A percentile compares a stretch with the other conserved stretches of the same genome.
phyloP scores from a whole-genome alignment of 495 filamentous ascomycete genomes.

The Penicillium mononematosum region DNA sequence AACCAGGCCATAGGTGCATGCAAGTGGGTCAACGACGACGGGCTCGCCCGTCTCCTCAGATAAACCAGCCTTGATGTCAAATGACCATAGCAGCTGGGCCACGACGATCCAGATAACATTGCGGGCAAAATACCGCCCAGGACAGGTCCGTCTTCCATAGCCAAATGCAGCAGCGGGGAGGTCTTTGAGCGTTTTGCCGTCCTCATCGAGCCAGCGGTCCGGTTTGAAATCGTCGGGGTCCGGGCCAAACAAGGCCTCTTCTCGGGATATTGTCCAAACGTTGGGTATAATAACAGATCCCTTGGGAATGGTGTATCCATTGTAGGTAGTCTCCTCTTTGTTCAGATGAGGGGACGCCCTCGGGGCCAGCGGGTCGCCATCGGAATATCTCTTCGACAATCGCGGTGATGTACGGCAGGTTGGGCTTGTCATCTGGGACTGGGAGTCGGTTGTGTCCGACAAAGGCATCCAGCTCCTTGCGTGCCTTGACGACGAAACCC shows the following conservation, averaged over 20 bases:
- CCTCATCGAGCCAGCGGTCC: background rate
- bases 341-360: slow-evolving; percentile 20
- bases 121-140: background rate
- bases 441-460: slow-evolving; percentile 13
- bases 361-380: slow-evolving; percentile 50
- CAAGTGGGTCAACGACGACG: slow-evolving; percentile 20
- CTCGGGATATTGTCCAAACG: background rate
- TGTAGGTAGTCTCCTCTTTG: background rate
- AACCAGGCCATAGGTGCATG: slow-evolving; percentile 28
- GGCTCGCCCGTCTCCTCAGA: slow-evolving; percentile 15
- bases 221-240: background rate
- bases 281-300: background rate
- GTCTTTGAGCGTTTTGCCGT: background rate
- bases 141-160: background rate
- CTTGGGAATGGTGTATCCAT: background rate
- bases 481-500: background rate
- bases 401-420: slow-evolving; percentile 46
- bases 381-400: slow-evolving; percentile 54
- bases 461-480: background rate
- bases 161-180: background rate
- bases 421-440: slow-evolving; percentile 38
- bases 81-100: background rate
- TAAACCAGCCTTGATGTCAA: background rate
- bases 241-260: background rate
- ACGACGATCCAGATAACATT: background rate